Base-by-base conservation (phyloP, 306 rosid species). In the Citrullus mucosospermus region DNA sequence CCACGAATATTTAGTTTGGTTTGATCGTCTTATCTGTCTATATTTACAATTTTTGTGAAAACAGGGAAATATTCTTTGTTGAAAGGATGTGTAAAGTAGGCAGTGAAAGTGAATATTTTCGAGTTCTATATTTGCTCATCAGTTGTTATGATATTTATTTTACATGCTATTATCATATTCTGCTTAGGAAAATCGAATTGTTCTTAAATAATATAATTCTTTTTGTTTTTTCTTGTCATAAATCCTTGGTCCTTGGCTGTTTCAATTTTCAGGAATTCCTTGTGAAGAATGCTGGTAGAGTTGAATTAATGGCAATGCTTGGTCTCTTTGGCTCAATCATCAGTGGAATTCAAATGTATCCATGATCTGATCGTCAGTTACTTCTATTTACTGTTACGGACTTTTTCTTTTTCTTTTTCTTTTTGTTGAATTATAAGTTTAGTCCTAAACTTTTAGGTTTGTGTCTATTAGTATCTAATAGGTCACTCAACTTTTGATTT, bases 301-400 rank as follows among this genome's bases (percentile, higher is more conserved):
- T 90, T 84, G 98, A 93, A 83, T 93, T 93, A 59, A 88, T 93
- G 97, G 88, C 92, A 82, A 87, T 93, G 95, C 88, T 91, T 59
- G 97, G 97, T 56, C 39, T 90, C 78, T 90, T 86, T 78, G 98
- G 93, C 54, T 94, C 91, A 85, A 85, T 92, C 78, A 43, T 91
- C 75, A 95, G 98, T 83, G 97, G 88, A 56, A 85, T 95, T 79
- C 98, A 95, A 89, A 88, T 92, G 98, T 95, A 95, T 95, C 98
- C 97, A 87, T 86, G 71, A 62, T 15, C 56, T 22, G 10, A 39
- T 44, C 46, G 18, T 15, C 71, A 11, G 9, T 43, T 9, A 7
- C 54, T 5, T 22, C 76, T 72, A 72, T 18, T 15, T 16, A 30
- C 20, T 72, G 7, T 25, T 14, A 51, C 22, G 6, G 4, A 22